A percentile compares a stretch with the other conserved stretches of the same genome.
These are phyloP conservation scores for Avena insularis DNA, from an alignment of 176 grass and related monocot species.

Conservation along the genomic window DNA sequence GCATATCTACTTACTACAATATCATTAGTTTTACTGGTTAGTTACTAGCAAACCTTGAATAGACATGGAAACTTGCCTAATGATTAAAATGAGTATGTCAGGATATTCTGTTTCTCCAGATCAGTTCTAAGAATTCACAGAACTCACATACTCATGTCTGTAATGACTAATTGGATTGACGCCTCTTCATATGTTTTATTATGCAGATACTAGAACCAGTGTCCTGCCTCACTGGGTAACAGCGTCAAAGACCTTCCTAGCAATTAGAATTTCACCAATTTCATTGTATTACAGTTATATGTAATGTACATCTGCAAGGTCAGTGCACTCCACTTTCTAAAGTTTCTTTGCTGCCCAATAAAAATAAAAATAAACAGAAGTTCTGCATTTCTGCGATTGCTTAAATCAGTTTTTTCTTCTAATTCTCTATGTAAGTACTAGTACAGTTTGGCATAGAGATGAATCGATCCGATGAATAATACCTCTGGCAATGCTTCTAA, in stretches of 20 bases:
- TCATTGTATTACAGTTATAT: background rate
- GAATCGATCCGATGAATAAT: slow-evolving; percentile 5
- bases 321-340: slow-evolving; percentile 4
- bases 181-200: background rate
- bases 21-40: background rate
- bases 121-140: background rate
- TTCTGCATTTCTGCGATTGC: background rate
- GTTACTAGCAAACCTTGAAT: background rate
- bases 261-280: background rate
- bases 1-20: background rate
- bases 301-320: background rate
- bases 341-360: background rate
- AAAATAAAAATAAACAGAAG: background rate
- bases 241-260: background rate
- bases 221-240: background rate
- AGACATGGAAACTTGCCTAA: background rate
- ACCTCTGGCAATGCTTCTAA: slow-evolving; percentile 78
- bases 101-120: background rate
- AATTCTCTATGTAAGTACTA: background rate
- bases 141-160: background rate
- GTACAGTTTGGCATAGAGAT: background rate
- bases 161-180: background rate
- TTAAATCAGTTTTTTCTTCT: background rate
- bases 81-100: background rate
- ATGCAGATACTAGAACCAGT: background rate